These are phyloP conservation scores for Arabidopsis thaliana DNA, from an alignment of 345 rosid genomes.

Conservation along the genomic window TAIR10.1 NC_003074.8:2186501-2187000, in stretches of 20 bases:
- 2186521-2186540: background rate
- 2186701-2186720: constrained; percentile 2
- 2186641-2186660: constrained; percentile 92
- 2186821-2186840: constrained; percentile 93
- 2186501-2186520: constrained; percentile 22
- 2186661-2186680: constrained; percentile 95
- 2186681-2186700: constrained; percentile 79
- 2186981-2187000: constrained; percentile 94
- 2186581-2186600: background rate
- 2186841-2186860: constrained; percentile 99
- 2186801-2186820: constrained; percentile 72
- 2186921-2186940: constrained; percentile 21
- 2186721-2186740: background rate
- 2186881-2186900: constrained; percentile 20
- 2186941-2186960: constrained; percentile 83
- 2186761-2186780: background rate
- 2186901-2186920: background rate
- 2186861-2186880: constrained; percentile 83
- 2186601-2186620: constrained; percentile 94
- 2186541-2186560: background rate
- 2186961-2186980: constrained; percentile 95
- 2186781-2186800: constrained; percentile 4
- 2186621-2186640: constrained; percentile 82
- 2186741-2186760: constrained; percentile 6
- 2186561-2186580: background rate